Conservation (phyloP, 441 rosid species). For the Croton setiger region DNA sequence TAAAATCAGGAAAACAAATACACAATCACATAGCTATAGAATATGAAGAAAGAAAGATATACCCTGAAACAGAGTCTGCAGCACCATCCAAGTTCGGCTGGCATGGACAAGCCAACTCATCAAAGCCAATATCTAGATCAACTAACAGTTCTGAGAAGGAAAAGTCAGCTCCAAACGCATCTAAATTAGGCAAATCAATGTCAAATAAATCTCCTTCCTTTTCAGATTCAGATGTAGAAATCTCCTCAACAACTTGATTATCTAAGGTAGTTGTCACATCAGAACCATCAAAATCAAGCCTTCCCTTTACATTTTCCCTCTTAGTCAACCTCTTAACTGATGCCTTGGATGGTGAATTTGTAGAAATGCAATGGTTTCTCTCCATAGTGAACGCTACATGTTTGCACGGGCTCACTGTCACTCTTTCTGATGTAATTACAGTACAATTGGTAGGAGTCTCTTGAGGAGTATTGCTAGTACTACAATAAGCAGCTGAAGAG, state of each 20-base stretch:
- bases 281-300: constrained; percentile 66
- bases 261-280: constrained; percentile 30
- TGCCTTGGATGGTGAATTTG: constrained; percentile 56
- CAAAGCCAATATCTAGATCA: constrained; percentile 64
- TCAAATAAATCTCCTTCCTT: constrained; percentile 53
- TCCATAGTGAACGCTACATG: constrained; percentile 53
- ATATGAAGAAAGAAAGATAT: constrained; percentile 21
- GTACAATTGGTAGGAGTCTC: constrained; percentile 67
- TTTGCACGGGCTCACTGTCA: constrained; percentile 72
- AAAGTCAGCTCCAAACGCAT: constrained; percentile 56
- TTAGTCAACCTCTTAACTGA: constrained; percentile 36
- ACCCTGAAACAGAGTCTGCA: constrained; percentile 51
- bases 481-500: constrained; percentile 31
- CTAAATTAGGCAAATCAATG: constrained; percentile 65
- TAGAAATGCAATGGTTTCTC: constrained; percentile 56
- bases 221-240: constrained; percentile 57
- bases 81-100: constrained; percentile 34
- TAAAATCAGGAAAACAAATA: neutral
- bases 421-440: constrained; percentile 59
- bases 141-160: constrained; percentile 66
- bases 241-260: constrained; percentile 29
- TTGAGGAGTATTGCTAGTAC: constrained; percentile 37
- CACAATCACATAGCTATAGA: neutral
- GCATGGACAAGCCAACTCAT: constrained; percentile 37
- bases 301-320: constrained; percentile 65